These are phyloP conservation scores for Actinidia arguta DNA, from an alignment of 179 eudicot genomes.

Conservation along the genomic window DNA sequence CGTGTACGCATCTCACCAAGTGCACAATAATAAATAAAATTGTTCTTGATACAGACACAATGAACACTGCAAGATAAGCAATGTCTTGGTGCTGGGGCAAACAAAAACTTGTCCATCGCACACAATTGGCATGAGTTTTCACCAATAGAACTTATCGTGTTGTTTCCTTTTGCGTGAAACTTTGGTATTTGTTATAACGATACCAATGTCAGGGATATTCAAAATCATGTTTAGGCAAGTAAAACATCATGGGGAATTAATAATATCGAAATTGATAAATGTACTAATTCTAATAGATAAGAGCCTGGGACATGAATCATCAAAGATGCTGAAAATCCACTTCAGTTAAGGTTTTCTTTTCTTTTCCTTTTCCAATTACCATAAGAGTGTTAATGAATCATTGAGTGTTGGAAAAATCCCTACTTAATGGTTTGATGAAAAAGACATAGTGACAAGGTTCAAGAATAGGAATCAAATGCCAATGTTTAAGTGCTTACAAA, in stretches of 20 bases:
- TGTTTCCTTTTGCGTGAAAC: slow-evolving; percentile 34
- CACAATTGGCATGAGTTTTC: slow-evolving; percentile 82
- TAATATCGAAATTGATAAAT: neutral
- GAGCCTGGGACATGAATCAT: too few relatives aligned
- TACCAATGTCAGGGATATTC: neutral
- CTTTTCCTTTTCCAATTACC: too few relatives aligned
- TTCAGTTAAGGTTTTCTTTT: too few relatives aligned
- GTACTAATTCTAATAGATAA: too few relatives aligned
- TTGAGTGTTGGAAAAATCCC: too few relatives aligned
- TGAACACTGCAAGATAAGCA: slow-evolving; percentile 67
- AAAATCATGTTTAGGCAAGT: neutral
- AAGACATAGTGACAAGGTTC: too few relatives aligned
- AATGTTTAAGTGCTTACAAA: too few relatives aligned
- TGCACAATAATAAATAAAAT: slow-evolving; percentile 50
- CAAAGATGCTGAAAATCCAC: too few relatives aligned
- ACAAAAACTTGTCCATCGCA: slow-evolving; percentile 52
- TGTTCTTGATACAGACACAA: slow-evolving; percentile 66
- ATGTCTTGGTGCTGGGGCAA: slow-evolving; percentile 68
- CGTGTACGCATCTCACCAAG: slow-evolving; percentile 48
- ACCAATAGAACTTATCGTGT: slow-evolving; percentile 28
- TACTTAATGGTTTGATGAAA: too few relatives aligned
- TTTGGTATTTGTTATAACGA: neutral
- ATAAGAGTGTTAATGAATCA: too few relatives aligned
- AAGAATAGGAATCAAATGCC: too few relatives aligned
- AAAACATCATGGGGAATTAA: neutral